A percentile compares a stretch with the other conserved stretches of the same genome.
These are phyloP conservation scores for Coemansia sp. DNA, from an alignment of 192 early-diverging fungal species.

Conservation along the genomic window DNA sequence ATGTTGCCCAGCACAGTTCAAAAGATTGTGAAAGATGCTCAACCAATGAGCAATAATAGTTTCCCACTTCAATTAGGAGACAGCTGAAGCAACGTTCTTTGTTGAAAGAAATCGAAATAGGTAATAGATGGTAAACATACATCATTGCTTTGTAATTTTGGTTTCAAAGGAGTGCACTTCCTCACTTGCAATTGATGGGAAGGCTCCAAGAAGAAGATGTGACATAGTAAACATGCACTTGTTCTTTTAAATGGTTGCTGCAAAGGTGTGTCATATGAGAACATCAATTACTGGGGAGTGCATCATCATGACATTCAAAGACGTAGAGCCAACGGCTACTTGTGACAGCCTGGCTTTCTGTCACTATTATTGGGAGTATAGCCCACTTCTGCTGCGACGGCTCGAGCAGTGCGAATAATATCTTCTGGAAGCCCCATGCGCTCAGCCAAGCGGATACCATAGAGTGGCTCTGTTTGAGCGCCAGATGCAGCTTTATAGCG, in stretches of 20 bases:
- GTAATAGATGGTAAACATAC: background rate
- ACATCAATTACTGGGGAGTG: too few species aligned
- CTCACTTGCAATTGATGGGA: too few species aligned
- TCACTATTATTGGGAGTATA: background rate
- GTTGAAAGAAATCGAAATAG: background rate
- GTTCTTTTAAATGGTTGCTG: background rate
- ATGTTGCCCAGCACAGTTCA: too few species aligned
- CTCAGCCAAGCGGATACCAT: conserved; percentile 46
- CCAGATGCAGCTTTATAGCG: conserved; percentile 33
- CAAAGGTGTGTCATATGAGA: background rate
- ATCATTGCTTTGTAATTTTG: too few species aligned
- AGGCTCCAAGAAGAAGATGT: too few species aligned
- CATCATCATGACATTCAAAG: too few species aligned
- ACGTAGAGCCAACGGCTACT: too few species aligned
- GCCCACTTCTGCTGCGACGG: conserved; percentile 47
- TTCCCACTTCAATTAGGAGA: background rate
- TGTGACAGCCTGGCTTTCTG: background rate
- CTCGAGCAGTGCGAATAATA: conserved; percentile 30
- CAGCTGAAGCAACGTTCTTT: background rate
- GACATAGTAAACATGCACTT: background rate
- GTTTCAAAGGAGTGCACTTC: too few species aligned
- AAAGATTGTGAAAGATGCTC: too few species aligned
- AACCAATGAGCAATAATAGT: too few species aligned
- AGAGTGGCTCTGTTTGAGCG: conserved; percentile 28
- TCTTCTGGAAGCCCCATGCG: conserved; percentile 33